These are phyloP conservation scores for Aquilaria sinensis DNA, from an alignment of 345 rosid species.

Conservation along the genomic window DNA sequence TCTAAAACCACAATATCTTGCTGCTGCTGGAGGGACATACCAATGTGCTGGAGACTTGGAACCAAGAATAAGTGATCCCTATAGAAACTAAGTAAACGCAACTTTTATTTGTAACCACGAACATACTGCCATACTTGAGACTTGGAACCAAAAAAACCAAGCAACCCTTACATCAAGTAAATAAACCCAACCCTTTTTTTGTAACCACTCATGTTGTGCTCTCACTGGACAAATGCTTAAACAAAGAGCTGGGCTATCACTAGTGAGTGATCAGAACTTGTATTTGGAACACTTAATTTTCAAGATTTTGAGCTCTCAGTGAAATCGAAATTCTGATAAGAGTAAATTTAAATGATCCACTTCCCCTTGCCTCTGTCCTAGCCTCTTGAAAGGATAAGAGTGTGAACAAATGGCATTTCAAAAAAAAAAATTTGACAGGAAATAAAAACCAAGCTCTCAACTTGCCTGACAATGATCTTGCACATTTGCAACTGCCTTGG, in stretches of 20 bases:
- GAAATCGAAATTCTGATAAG: background rate
- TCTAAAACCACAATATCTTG: background rate
- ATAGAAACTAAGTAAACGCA: background rate
- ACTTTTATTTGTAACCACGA: background rate
- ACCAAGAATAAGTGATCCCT: background rate
- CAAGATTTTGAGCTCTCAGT: background rate
- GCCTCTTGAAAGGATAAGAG: background rate
- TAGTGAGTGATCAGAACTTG: background rate
- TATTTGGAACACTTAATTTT: background rate
- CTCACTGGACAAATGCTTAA: too few relatives aligned
- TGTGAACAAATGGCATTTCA: background rate
- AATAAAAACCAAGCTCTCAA: background rate
- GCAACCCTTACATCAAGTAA: too few relatives aligned
- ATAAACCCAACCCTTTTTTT: too few relatives aligned
- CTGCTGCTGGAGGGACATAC: too few relatives aligned
- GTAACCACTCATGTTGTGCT: too few relatives aligned
- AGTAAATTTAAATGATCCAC: too few relatives aligned
- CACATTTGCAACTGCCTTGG: conserved; percentile 19
- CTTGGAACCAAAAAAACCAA: too few relatives aligned
- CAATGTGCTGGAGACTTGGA: too few relatives aligned
- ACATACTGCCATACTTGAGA: too few relatives aligned
- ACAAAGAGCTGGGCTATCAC: too few relatives aligned
- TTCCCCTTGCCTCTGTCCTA: background rate
- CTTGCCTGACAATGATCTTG: conserved; percentile 54
- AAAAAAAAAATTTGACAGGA: background rate